These are phyloP conservation scores for Coniochaeta hoffmannii DNA, from an alignment of 2,329 filamentous ascomycete genomes.

Conservation along the genomic window DNA sequence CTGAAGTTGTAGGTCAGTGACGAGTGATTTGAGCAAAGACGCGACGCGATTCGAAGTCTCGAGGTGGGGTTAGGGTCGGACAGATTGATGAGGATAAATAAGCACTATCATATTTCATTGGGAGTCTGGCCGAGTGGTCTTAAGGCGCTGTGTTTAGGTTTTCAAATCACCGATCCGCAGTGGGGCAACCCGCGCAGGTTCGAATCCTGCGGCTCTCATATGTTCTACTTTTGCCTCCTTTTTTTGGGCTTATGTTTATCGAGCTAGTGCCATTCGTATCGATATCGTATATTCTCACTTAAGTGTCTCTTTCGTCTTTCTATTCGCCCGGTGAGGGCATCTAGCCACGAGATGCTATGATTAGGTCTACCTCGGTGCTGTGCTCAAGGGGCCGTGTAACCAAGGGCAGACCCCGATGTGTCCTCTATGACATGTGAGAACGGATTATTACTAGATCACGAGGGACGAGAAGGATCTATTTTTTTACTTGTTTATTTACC, in stretches of 20 bases:
- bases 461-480: not conserved
- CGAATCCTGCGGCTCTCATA: slow-evolving; percentile 2
- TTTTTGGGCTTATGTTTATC: not conserved
- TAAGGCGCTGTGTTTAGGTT: slow-evolving; percentile 2
- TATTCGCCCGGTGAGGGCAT: no score
- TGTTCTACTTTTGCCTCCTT: not conserved
- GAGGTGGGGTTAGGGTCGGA: not conserved
- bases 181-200: slow-evolving; percentile 1
- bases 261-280: no score
- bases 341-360: no score
- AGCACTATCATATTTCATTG: not conserved
- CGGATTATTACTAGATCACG: not conserved
- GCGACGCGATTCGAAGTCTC: not conserved
- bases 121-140: slow-evolving; percentile 2
- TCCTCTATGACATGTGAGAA: not conserved
- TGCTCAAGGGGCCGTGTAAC: not conserved
- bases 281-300: no score
- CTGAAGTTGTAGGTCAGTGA: not conserved
- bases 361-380: no score
- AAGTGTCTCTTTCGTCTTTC: no score
- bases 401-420: slow-evolving; percentile 14
- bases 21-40: not conserved
- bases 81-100: not conserved
- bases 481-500: not conserved
- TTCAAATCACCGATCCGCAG: slow-evolving; percentile 1